Evolutionary conservation across 768 basidiomycete species (phyloP).

Genomic region (Steccherinum ochraceum): DNA sequence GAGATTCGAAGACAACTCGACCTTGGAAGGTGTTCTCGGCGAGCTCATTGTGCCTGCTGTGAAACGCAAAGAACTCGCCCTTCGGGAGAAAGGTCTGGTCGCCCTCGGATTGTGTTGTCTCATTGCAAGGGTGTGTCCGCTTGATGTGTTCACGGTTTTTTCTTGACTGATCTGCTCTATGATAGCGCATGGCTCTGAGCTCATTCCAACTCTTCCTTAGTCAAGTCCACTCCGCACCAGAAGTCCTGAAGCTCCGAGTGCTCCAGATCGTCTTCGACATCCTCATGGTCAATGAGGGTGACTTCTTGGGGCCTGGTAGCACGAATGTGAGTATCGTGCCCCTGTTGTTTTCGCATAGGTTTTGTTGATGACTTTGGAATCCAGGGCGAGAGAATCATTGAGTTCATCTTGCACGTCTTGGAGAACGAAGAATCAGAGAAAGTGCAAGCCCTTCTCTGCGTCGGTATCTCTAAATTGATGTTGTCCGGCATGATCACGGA

Average conservation of each 20-base stretch:
- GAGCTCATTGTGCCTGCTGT: constrained; percentile 91
- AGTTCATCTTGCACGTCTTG: constrained; percentile 54
- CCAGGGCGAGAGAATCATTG: constrained; percentile 54
- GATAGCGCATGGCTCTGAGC: constrained; percentile 51
- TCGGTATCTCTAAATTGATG: constrained; percentile 84
- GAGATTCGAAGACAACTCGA: constrained; percentile 64
- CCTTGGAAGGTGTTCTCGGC: constrained; percentile 57
- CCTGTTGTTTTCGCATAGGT: background rate
- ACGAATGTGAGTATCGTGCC: constrained; percentile 24
- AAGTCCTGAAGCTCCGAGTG: constrained; percentile 59
- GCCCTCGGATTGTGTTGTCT: constrained; percentile 81
- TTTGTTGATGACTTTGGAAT: background rate
- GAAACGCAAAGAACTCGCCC: constrained; percentile 74
- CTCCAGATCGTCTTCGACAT: constrained; percentile 83
- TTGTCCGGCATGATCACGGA: constrained; percentile 72
- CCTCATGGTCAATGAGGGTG: constrained; percentile 74
- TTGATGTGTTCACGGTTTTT: background rate
- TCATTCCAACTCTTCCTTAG: constrained; percentile 79
- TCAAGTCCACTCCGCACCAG: constrained; percentile 62
- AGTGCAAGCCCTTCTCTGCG: constrained; percentile 65
- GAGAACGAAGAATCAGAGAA: constrained; percentile 50
- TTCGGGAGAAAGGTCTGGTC: constrained; percentile 77
- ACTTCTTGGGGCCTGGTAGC: constrained; percentile 46
- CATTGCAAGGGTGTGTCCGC: constrained; percentile 57
- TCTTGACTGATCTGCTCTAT: background rate